phyloP scores from a whole-genome alignment of 116 monocot genomes.

The Iris pallida region DNA sequence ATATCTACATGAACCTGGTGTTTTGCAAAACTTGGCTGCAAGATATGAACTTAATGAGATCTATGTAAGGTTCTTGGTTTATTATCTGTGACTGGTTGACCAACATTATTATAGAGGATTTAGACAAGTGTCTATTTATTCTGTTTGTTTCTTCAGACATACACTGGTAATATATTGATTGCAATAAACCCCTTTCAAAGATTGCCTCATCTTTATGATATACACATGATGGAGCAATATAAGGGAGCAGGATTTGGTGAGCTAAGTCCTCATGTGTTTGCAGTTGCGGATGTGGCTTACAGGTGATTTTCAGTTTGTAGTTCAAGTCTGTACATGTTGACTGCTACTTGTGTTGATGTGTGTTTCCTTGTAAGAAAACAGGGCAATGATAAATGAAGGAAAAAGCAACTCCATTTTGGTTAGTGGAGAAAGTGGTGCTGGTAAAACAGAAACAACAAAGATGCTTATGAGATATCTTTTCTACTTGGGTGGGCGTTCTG shows the following conservation, averaged over 20 bases:
- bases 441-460: conserved; percentile 53
- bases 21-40: conserved; percentile 35
- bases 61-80: conserved; percentile 29
- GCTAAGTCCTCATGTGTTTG: conserved; percentile 57
- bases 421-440: conserved; percentile 61
- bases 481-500: conserved; percentile 38
- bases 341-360: conserved; percentile 1
- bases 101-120: neutral
- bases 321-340: neutral
- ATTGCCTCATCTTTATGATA: conserved; percentile 49
- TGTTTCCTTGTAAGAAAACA: conserved; percentile 21
- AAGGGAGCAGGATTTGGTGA: conserved; percentile 51
- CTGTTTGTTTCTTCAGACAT: conserved; percentile 35
- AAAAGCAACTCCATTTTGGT: conserved; percentile 56
- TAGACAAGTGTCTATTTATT: neutral
- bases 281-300: conserved; percentile 54
- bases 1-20: conserved; percentile 60
- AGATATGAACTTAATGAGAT: conserved; percentile 53
- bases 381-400: conserved; percentile 56
- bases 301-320: conserved; percentile 24
- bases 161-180: conserved; percentile 48
- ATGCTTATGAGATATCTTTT: conserved; percentile 46
- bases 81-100: neutral
- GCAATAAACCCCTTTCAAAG: conserved; percentile 55
- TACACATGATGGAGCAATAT: conserved; percentile 55